phyloP scores from a whole-genome alignment of 257 asterid genomes.

The Cynanchum wilfordii region DNA sequence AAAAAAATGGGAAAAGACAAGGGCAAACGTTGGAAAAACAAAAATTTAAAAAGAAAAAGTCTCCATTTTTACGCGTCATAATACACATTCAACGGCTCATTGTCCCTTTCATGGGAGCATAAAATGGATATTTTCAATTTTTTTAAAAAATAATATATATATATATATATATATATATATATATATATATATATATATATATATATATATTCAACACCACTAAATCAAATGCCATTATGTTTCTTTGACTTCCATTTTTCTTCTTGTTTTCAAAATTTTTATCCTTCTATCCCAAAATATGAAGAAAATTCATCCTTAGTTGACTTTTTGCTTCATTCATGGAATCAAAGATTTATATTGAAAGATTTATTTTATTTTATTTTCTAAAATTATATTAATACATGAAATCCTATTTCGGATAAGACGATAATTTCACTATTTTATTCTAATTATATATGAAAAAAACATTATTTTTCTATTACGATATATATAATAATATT shows the following conservation, averaged over 20 bases:
- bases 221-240: neutral
- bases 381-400: no score
- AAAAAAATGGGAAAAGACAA: neutral
- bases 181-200: no score
- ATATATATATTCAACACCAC: no score
- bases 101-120: neutral
- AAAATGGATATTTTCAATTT: neutral
- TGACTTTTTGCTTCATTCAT: neutral
- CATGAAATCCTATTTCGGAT: no score
- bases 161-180: no score
- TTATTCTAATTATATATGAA: no score
- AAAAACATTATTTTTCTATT: no score
- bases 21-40: conserved; percentile 1
- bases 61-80: neutral
- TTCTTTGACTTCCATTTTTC: neutral
- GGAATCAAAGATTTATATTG: neutral
- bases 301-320: neutral
- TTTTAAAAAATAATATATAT: no score
- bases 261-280: neutral
- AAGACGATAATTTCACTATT: no score
- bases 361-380: no score
- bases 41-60: neutral
- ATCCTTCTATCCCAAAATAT: no score
- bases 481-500: no score
- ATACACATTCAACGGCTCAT: neutral